These are phyloP conservation scores for Aspergillus unguis DNA, from an alignment of 2,329 filamentous ascomycete genomes.

Conservation along the genomic window DNA sequence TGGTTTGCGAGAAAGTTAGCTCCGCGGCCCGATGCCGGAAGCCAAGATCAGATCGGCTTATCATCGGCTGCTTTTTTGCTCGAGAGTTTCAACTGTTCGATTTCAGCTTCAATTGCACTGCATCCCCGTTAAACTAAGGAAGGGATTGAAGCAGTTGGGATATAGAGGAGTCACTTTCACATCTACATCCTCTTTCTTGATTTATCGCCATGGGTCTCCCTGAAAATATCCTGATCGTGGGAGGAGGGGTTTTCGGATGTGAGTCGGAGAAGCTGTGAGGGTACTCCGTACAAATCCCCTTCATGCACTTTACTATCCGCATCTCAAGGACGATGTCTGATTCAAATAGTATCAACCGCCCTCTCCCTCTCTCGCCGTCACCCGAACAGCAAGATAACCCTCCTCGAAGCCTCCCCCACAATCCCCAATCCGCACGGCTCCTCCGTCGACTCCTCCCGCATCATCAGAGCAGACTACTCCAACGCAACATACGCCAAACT, in stretches of 20 bases:
- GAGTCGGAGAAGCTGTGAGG: slow-evolving; percentile 21
- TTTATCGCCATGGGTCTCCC: slow-evolving; percentile 27
- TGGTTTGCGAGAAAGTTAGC: neutral
- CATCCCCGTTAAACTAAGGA: no score
- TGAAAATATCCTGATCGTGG: slow-evolving; percentile 40
- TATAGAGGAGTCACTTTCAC: neutral
- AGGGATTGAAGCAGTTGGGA: no score
- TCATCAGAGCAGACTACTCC: slow-evolving; percentile 74
- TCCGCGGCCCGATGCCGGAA: slow-evolving; percentile 3
- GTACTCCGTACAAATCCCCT: neutral
- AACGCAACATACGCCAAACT: slow-evolving; percentile 73
- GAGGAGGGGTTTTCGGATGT: slow-evolving; percentile 45
- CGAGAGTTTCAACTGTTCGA: neutral
- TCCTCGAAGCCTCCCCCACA: slow-evolving; percentile 54
- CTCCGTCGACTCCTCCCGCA: slow-evolving; percentile 60
- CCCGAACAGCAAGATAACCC: slow-evolving; percentile 51
- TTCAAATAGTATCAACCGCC: slow-evolving; percentile 58
- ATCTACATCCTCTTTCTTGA: neutral
- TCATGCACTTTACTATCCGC: neutral
- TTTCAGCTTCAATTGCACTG: neutral
- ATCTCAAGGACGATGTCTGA: slow-evolving; percentile 4
- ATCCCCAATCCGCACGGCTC: slow-evolving; percentile 59
- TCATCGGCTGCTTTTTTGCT: slow-evolving; percentile 1
- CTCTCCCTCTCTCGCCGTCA: slow-evolving; percentile 64
- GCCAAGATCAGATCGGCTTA: slow-evolving; percentile 7